These are phyloP conservation scores for Alternaria alternata DNA, from an alignment of 2,329 filamentous ascomycete genomes.

Conservation along the genomic window DNA sequence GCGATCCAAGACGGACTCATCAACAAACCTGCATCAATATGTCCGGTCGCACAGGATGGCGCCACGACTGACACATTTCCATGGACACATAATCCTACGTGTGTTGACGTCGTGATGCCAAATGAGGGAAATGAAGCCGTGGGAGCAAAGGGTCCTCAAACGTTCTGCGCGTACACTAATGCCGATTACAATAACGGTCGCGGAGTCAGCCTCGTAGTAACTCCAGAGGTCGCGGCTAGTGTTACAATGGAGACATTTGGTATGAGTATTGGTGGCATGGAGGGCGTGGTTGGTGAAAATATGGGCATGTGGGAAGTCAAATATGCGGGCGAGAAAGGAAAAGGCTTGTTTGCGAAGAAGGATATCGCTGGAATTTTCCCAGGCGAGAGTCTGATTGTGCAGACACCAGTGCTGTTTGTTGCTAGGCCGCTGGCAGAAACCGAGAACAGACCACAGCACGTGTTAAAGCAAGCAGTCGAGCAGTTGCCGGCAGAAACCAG, in stretches of 20 bases:
- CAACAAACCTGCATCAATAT: conserved; percentile 22
- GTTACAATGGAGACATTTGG: conserved; percentile 27
- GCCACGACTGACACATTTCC: conserved; percentile 36
- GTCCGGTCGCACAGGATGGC: conserved; percentile 35
- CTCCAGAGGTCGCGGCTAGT: conserved; percentile 33
- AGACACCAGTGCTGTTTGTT: conserved; percentile 38
- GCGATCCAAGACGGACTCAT: conserved; percentile 30
- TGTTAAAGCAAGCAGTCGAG: conserved; percentile 31
- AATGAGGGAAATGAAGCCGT: conserved; percentile 7
- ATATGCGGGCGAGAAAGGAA: conserved; percentile 31
- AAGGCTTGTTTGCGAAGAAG: conserved; percentile 37
- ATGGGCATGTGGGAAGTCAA: conserved; percentile 34
- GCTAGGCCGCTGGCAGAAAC: conserved; percentile 21
- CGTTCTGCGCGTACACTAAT: conserved; percentile 42
- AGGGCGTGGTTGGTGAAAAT: conserved; percentile 17
- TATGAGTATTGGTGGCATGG: conserved; percentile 21
- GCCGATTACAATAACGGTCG: conserved; percentile 33
- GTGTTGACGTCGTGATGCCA: conserved; percentile 25
- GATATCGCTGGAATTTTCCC: conserved; percentile 27
- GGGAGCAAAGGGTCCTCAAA: conserved; percentile 13
- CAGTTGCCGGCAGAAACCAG: conserved; percentile 35
- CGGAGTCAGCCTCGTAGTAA: conserved; percentile 42
- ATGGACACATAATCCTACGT: conserved; percentile 42
- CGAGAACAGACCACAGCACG: conserved; percentile 12
- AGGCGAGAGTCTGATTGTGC: conserved; percentile 35